phyloP scores from a whole-genome alignment of 345 rosid genomes.

The Arabidopsis thaliana region DNA sequence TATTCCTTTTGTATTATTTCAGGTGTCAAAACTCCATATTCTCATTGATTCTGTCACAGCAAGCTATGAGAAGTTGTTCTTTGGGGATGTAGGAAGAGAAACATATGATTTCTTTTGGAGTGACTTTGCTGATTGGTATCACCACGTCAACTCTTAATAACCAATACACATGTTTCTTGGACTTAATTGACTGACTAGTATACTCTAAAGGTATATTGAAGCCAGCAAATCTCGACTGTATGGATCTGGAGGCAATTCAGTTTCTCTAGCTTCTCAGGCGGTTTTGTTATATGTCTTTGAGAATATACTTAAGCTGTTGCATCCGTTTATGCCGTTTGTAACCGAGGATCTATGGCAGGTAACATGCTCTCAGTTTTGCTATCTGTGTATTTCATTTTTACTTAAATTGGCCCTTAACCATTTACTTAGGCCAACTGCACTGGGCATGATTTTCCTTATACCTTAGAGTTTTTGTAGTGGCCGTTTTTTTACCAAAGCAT shows the following conservation, averaged over 20 bases:
- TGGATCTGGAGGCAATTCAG: slow-evolving; percentile 57
- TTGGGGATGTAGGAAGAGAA: slow-evolving; percentile 96
- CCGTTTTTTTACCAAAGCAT: background rate
- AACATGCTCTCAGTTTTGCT: slow-evolving; percentile 16
- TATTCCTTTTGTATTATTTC: slow-evolving; percentile 36
- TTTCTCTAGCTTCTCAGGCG: slow-evolving; percentile 72
- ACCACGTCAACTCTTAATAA: slow-evolving; percentile 26
- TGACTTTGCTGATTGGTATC: slow-evolving; percentile 96
- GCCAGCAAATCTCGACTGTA: slow-evolving; percentile 92
- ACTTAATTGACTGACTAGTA: slow-evolving; percentile 25
- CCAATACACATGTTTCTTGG: slow-evolving; percentile 23
- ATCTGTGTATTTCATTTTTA: slow-evolving; percentile 2
- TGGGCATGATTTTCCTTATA: background rate
- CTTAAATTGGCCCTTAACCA: background rate
- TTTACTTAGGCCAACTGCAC: slow-evolving; percentile 9
- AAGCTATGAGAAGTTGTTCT: slow-evolving; percentile 85
- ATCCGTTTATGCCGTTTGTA: slow-evolving; percentile 98
- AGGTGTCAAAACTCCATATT: slow-evolving; percentile 92
- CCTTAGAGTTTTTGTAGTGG: background rate
- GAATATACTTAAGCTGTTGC: slow-evolving; percentile 81
- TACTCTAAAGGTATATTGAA: slow-evolving; percentile 80
- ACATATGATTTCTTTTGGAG: slow-evolving; percentile 96
- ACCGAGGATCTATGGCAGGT: slow-evolving; percentile 99
- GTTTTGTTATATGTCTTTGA: slow-evolving; percentile 86
- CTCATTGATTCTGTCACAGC: slow-evolving; percentile 81